A percentile compares a stretch with the other conserved stretches of the same genome.
These are phyloP conservation scores for Raphanus hybrid DNA, from an alignment of 441 rosid genomes.

Conservation along the genomic window DNA sequence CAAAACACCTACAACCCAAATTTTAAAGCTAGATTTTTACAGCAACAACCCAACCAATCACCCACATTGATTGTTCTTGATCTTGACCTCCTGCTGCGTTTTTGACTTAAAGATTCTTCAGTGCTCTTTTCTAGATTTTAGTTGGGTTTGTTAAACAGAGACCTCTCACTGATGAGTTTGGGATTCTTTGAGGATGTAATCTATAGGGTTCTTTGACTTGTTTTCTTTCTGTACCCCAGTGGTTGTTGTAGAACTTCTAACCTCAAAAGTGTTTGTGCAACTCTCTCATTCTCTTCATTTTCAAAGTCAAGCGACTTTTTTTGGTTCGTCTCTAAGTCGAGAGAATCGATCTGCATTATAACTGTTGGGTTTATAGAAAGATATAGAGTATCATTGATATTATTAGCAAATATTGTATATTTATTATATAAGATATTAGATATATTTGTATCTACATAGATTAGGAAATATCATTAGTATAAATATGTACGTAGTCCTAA, in stretches of 20 bases:
- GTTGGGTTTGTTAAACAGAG: conserved; percentile 17
- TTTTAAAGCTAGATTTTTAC: no score
- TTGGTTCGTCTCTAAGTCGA: neutral
- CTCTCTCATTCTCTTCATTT: conserved; percentile 14
- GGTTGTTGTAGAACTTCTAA: conserved; percentile 28
- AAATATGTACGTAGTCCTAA: no score
- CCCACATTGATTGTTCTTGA: neutral
- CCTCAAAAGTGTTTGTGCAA: conserved; percentile 20
- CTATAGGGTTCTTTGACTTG: conserved; percentile 34
- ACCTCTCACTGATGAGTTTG: conserved; percentile 34
- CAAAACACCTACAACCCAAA: no score
- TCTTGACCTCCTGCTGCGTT: conserved; percentile 3
- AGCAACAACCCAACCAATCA: no score
- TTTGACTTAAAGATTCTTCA: conserved; percentile 20
- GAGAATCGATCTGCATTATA: neutral
- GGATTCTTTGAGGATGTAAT: conserved; percentile 32
- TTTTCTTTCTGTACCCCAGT: conserved; percentile 13
- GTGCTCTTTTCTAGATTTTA: conserved; percentile 24
- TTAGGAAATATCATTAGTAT: no score
- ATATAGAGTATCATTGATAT: no score
- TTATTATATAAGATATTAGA: no score
- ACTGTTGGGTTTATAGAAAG: neutral
- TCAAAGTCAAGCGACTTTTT: neutral
- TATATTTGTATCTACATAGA: no score
- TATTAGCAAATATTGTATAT: no score